Conservation (phyloP, 495 filamentous ascomycete genomes). For the Poronia punctata region DNA sequence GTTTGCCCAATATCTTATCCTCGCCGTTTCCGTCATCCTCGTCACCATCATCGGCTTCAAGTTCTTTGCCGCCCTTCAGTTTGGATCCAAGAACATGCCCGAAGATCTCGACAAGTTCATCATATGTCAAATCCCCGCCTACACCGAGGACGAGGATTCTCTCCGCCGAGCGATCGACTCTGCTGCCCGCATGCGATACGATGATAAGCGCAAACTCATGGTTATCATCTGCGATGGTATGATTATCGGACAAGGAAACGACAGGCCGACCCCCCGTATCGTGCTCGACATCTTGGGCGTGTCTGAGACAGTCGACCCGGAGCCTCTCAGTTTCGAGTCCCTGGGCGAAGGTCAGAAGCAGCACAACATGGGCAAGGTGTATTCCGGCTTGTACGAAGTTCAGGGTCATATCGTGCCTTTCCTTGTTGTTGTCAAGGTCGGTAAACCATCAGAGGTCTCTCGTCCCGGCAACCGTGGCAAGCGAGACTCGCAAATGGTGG, state of each 20-base stretch:
- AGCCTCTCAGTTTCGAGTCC: conserved; percentile 94
- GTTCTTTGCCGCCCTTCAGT: conserved; percentile 93
- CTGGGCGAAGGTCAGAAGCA: conserved; percentile 93
- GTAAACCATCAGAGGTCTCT: conserved; percentile 94
- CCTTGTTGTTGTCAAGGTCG: conserved; percentile 93
- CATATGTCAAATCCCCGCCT: conserved; percentile 95
- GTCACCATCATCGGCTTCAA: conserved; percentile 84
- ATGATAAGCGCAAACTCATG: conserved; percentile 95
- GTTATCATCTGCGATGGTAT: conserved; percentile 96
- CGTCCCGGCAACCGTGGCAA: conserved; percentile 97
- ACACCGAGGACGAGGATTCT: conserved; percentile 97
- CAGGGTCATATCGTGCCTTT: conserved; percentile 98
- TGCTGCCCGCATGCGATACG: conserved; percentile 89
- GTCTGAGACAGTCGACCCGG: conserved; percentile 87
- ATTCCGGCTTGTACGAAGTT: conserved; percentile 95
- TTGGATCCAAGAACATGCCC: conserved; percentile 80
- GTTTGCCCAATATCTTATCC: conserved; percentile 85
- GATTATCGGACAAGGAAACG: conserved; percentile 98
- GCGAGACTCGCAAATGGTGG: conserved; percentile 95
- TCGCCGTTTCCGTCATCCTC: conserved; percentile 81
- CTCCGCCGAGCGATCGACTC: conserved; percentile 95
- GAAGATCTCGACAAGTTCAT: conserved; percentile 98
- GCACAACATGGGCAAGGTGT: conserved; percentile 99
- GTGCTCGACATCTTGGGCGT: conserved; percentile 97
- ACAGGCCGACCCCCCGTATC: conserved; percentile 89